phyloP scores from a whole-genome alignment of 768 basidiomycete genomes.

The Auricularia cornea region DNA sequence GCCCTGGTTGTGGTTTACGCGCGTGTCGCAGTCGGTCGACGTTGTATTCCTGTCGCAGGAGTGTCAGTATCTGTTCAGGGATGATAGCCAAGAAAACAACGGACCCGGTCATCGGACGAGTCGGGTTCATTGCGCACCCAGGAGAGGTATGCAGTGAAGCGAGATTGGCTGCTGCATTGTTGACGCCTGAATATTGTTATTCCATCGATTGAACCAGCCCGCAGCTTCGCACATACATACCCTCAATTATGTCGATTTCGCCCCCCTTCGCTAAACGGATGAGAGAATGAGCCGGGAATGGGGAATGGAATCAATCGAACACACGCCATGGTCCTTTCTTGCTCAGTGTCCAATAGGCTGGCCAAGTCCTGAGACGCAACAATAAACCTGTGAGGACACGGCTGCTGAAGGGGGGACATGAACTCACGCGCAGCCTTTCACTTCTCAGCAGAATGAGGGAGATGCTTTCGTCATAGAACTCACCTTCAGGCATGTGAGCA shows the following conservation, averaged over 20 bases:
- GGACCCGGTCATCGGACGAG: conserved; percentile 42
- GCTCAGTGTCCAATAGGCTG: conserved; percentile 55
- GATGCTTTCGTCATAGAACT: too few species aligned
- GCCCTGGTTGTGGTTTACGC: conserved; percentile 48
- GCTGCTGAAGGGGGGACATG: too few species aligned
- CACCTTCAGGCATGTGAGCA: conserved; percentile 53
- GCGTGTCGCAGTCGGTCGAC: conserved; percentile 41
- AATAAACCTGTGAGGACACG: not conserved
- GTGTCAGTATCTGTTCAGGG: too few species aligned
- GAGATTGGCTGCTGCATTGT: conserved; percentile 36
- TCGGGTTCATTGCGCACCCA: conserved; percentile 36
- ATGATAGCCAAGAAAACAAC: conserved; percentile 5
- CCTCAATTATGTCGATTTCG: conserved; percentile 54
- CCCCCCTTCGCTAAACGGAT: conserved; percentile 27
- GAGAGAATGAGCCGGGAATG: too few species aligned
- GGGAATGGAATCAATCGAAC: too few species aligned
- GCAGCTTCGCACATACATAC: conserved; percentile 15
- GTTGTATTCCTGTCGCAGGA: conserved; percentile 26
- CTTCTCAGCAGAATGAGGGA: too few species aligned
- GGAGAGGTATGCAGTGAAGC: conserved; percentile 48
- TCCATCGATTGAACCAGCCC: not conserved
- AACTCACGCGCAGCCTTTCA: conserved; percentile 12
- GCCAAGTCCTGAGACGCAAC: conserved; percentile 39
- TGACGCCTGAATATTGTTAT: conserved; percentile 35
- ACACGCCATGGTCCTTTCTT: conserved; percentile 12